Evolutionary conservation across 2,329 filamentous ascomycete species (phyloP), one percentile per base, ranked within the genome.

Genomic region (Aspergillus novoparasiticus): DNA sequence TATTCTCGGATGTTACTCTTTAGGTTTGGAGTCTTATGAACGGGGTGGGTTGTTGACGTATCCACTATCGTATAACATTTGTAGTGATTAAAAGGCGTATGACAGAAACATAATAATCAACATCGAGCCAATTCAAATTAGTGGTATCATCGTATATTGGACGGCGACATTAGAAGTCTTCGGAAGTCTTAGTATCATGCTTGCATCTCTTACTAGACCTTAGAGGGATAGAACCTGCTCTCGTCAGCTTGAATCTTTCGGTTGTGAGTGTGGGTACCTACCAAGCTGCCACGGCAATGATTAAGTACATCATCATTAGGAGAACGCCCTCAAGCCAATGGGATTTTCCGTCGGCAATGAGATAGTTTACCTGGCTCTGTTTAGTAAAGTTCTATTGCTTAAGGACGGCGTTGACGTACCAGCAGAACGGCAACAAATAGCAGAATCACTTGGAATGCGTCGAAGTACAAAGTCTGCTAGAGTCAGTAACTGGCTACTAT

Each of bases 391-490:
- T 16, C 12, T 34, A 60, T 46, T 8, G 21, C 9, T 8, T 30
- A 41, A 8, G 8, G 23, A 23, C 16, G 26, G 3, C 8, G 14
- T 11, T 57, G 19, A 67, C 74, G 57, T 71, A 78, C 81, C 64
- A 83, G 68, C 32, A 83, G 71, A 23, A 83, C 79, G n/a, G 80
- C 77, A 28, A 89, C 83, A 64, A 89, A 89, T 1, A 89, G 76
- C 1, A 86, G 78, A 2, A 84, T 90, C 16, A 97, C 89, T 79
- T 97, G 92, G 82, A 97, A 97, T 0, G 89, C 89, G 73, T 96
- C 92, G 75, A 97, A 95, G 75, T 90, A 90, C 6, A 96, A 85
- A 23, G 89, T 92, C 77, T 78, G 57, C 32, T 32, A 56, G 28
- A 57, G 41, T 70, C 63, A 73, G 67, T 64, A 53, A 45, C 21